Percentiles rank a stretch among this genome's conserved stretches.
Evolutionary conservation across 1,284 basidiomycete species (phyloP).

Genomic region (Calocybe gambosa): DNA sequence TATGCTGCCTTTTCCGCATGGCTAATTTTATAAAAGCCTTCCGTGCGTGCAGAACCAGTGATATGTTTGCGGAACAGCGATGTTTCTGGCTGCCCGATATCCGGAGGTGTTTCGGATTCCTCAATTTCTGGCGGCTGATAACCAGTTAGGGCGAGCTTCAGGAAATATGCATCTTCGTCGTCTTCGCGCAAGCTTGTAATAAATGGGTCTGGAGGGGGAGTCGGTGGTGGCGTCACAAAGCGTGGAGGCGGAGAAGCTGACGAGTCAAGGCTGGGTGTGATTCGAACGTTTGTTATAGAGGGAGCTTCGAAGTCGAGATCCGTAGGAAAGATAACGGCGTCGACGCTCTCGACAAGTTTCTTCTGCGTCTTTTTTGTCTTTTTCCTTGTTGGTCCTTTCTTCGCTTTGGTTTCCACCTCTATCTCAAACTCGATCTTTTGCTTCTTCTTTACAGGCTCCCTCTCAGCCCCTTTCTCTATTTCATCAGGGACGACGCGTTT

Average conservation of each 20-base stretch:
- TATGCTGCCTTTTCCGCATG: slow-evolving; percentile 91
- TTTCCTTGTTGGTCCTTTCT: slow-evolving; percentile 29
- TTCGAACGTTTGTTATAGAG: slow-evolving; percentile 41
- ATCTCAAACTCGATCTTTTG: slow-evolving; percentile 24
- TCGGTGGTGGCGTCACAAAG: slow-evolving; percentile 34
- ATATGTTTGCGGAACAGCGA: slow-evolving; percentile 58
- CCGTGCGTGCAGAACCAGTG: slow-evolving; percentile 83
- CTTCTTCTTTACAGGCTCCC: slow-evolving; percentile 39
- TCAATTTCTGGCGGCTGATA: slow-evolving; percentile 24
- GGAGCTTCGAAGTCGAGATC: slow-evolving; percentile 45
- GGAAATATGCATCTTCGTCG: slow-evolving; percentile 89
- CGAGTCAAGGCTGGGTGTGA: slow-evolving; percentile 39
- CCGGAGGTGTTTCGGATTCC: slow-evolving; percentile 21
- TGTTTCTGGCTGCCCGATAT: slow-evolving; percentile 22
- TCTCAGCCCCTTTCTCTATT: slow-evolving; percentile 35
- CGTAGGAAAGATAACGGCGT: slow-evolving; percentile 48
- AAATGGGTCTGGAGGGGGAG: slow-evolving; percentile 51
- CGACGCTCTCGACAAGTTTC: slow-evolving; percentile 36
- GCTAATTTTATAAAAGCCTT: slow-evolving; percentile 93
- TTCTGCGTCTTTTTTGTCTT: slow-evolving; percentile 27
- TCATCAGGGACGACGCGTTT: slow-evolving; percentile 31
- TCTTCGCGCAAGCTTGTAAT: slow-evolving; percentile 67
- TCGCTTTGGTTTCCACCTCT: slow-evolving; percentile 20
- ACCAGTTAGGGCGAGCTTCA: slow-evolving; percentile 56
- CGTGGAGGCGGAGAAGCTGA: slow-evolving; percentile 37